Evolutionary conservation across 1,284 basidiomycete species (phyloP).

Genomic region (Malassezia arunalokei): DNA sequence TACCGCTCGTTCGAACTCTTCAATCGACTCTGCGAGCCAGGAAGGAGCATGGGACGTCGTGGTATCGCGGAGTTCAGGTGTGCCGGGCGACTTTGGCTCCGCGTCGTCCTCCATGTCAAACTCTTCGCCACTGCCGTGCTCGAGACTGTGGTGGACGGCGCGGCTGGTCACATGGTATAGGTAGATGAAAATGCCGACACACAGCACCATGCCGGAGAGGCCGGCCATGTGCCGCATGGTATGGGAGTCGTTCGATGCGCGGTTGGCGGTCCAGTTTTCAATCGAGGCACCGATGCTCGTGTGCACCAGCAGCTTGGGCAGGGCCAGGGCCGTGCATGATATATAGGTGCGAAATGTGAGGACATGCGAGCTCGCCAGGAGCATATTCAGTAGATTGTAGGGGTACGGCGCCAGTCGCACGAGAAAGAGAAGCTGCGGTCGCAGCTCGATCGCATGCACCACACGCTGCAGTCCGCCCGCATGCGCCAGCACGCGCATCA

Average conservation of each 20-base stretch:
- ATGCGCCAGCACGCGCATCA: constrained; percentile 60
- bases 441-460: constrained; percentile 72
- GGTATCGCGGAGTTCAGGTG: not conserved
- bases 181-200: constrained; percentile 64
- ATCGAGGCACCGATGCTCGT: constrained; percentile 68
- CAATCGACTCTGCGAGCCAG: constrained; percentile 1
- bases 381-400: constrained; percentile 74
- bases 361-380: constrained; percentile 72
- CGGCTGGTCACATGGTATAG: constrained; percentile 64
- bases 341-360: constrained; percentile 66
- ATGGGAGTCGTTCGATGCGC: constrained; percentile 46
- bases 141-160: constrained; percentile 61
- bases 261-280: constrained; percentile 64
- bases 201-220: constrained; percentile 59
- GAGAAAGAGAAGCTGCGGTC: constrained; percentile 68
- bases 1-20: constrained; percentile 8
- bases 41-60: not conserved
- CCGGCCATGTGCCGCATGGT: constrained; percentile 57
- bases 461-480: constrained; percentile 49
- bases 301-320: constrained; percentile 75
- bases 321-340: constrained; percentile 64
- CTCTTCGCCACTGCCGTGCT: constrained; percentile 20
- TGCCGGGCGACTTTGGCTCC: not conserved
- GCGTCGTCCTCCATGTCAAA: constrained; percentile 1
- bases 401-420: constrained; percentile 59